Conservation (phyloP, 2,329 filamentous ascomycete genomes). For the Chrysoporthe cubensis region DNA sequence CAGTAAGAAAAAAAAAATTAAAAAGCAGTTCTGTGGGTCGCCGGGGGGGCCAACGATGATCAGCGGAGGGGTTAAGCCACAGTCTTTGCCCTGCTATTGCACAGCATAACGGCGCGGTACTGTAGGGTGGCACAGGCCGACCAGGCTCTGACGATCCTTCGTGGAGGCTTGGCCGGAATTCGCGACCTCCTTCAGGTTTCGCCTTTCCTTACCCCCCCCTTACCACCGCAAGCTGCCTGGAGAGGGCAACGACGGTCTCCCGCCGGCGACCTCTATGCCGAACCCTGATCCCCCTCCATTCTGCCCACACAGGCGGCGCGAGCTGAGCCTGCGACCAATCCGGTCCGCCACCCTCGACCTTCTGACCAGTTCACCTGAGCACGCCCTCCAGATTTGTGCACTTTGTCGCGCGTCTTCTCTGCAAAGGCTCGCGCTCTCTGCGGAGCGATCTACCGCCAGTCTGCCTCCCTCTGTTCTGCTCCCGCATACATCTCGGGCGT, state of each 20-base stretch:
- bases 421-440: not conserved
- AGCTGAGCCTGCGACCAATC: constrained; percentile 14
- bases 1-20: not conserved
- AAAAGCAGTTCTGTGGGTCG: not conserved
- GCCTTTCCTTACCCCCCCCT: not conserved
- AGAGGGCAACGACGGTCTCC: too few relatives aligned
- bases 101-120: not conserved
- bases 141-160: too few relatives aligned
- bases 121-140: not conserved
- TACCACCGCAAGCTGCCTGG: too few relatives aligned
- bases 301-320: not conserved
- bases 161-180: too few relatives aligned
- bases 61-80: constrained; percentile 11
- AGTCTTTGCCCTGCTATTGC: not conserved
- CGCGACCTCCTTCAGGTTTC: not conserved
- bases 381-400: constrained; percentile 8
- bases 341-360: not conserved
- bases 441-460: not conserved
- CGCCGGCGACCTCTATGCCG: too few relatives aligned
- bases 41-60: constrained; percentile 6
- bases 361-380: constrained; percentile 17
- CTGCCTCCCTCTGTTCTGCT: not conserved
- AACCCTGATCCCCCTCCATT: too few relatives aligned
- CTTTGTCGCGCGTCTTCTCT: constrained; percentile 2
- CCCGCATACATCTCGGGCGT: constrained; percentile 19